phyloP scores from a whole-genome alignment of 352 stramenopile species.

The Phytopythium cucurbitacearum region DNA sequence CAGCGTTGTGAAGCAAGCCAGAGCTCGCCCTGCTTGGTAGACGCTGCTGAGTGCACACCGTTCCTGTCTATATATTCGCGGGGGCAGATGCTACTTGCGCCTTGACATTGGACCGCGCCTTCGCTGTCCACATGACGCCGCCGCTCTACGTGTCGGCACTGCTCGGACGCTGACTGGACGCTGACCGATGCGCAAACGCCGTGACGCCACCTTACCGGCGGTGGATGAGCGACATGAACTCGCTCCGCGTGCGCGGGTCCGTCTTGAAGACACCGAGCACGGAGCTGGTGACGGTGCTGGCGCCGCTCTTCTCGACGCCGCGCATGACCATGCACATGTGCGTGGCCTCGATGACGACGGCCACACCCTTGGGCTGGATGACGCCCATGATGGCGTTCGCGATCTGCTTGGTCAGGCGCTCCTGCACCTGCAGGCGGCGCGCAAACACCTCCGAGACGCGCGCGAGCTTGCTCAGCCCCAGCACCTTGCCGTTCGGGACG shows the following conservation, averaged over 20 bases:
- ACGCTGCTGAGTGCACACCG: slow-evolving; percentile 30
- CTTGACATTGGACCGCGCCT: no score
- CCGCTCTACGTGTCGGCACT: no score
- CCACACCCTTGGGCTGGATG: slow-evolving; percentile 96
- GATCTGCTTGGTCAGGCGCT: slow-evolving; percentile 99
- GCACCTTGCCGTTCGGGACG: slow-evolving; percentile 94
- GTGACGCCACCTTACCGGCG: slow-evolving; percentile 37
- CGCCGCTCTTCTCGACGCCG: slow-evolving; percentile 96
- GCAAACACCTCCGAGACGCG: slow-evolving; percentile 97
- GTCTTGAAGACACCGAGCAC: slow-evolving; percentile 96
- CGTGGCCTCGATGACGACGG: slow-evolving; percentile 97
- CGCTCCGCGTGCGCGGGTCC: slow-evolving; percentile 85
- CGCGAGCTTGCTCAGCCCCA: slow-evolving; percentile 98
- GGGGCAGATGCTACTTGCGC: no score
- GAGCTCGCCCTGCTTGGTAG: background rate
- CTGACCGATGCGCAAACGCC: background rate
- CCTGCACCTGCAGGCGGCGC: slow-evolving; percentile 97
- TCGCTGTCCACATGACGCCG: no score
- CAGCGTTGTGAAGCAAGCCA: no score
- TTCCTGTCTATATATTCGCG: slow-evolving; percentile 19
- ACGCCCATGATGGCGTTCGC: slow-evolving; percentile 96
- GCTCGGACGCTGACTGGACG: no score
- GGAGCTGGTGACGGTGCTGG: slow-evolving; percentile 95
- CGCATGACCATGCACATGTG: slow-evolving; percentile 99
- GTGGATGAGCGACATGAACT: slow-evolving; percentile 89